A percentile compares a stretch with the other conserved stretches of the same genome.
Evolutionary conservation across 495 filamentous ascomycete genomes (phyloP).

Genomic region (Neurospora terricola): DNA sequence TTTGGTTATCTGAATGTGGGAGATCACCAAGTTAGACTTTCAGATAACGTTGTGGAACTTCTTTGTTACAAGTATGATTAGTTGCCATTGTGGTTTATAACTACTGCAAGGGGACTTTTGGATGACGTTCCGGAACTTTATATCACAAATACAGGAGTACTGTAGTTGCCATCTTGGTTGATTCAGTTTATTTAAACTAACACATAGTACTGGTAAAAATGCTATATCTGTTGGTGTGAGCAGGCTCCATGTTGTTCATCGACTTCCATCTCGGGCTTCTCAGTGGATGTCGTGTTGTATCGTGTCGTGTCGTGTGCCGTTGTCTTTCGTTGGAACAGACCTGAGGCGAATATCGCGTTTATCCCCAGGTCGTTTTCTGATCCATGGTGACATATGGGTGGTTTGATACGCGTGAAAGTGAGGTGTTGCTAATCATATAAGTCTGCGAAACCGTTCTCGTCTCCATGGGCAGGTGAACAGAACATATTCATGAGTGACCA

Average conservation of each 20-base stretch:
- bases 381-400: not conserved
- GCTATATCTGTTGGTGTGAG: not conserved
- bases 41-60: too few species aligned
- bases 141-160: not conserved
- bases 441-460: not conserved
- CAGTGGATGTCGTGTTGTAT: not conserved
- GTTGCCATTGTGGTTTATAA: not conserved
- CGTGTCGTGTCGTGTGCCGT: not conserved
- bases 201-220: not conserved
- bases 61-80: not conserved
- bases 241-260: not conserved
- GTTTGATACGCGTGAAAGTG: not conserved
- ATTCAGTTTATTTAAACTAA: not conserved
- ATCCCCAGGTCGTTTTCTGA: not conserved
- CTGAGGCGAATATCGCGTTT: not conserved
- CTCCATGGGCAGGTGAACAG: not conserved
- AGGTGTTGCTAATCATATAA: not conserved
- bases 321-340: not conserved
- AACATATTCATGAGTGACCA: not conserved
- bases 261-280: not conserved
- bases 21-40: too few species aligned
- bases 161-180: not conserved
- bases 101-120: not conserved
- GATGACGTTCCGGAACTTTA: not conserved
- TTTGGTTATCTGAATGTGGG: too few species aligned